Base-by-base conservation (phyloP, 306 rosid species). In the Lupinus albus region DNA sequence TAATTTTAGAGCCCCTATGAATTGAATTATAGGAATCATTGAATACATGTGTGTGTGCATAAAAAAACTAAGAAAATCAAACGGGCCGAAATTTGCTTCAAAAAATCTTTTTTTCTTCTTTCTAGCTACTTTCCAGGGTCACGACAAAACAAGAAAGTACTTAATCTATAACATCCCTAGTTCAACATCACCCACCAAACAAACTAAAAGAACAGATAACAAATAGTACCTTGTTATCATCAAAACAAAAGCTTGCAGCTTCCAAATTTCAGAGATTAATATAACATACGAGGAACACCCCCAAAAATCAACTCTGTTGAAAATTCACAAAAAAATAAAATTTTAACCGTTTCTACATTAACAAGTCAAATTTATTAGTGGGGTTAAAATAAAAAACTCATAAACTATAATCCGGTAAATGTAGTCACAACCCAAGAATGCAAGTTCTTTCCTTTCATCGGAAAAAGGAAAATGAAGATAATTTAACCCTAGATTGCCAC, bases 241-340 rank as follows among this genome's bases (percentile, higher is more conserved):
- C 79, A 72, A 82, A 66, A 78, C 76, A 71, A 78, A 77, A 77
- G 79, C 72, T 78, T 59, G 73, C 62, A 68, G 58, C 83, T 75
- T 75, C 64, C 64, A 60, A 78, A 73, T 75, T 61, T 61, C 76
- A 57, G 49, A 53, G 70, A 75, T 78, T 76, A 73, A 72, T 38
- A 65, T 41, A 74, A 46, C 57, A 46, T 32, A 60, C 60, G 16
- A 76, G 68, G 68, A 70, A 55, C 73, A 44, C 61, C 58, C 42
- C 51, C 76, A 60, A 70, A 70, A 79, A 64, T 44, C 61, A 53
- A 71, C 80, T 60, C 81, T 82, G 72, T 51, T 62, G 35, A 56
- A 66, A 48, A 78, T 46, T 49, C 51, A 65, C 64, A 71, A 49
- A 32, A 42, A 20, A 73, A 3, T 12, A 45, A 42, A 44, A 48